Conservation (phyloP, 2,329 filamentous ascomycete genomes). For the Apiospora malaysiana region DNA sequence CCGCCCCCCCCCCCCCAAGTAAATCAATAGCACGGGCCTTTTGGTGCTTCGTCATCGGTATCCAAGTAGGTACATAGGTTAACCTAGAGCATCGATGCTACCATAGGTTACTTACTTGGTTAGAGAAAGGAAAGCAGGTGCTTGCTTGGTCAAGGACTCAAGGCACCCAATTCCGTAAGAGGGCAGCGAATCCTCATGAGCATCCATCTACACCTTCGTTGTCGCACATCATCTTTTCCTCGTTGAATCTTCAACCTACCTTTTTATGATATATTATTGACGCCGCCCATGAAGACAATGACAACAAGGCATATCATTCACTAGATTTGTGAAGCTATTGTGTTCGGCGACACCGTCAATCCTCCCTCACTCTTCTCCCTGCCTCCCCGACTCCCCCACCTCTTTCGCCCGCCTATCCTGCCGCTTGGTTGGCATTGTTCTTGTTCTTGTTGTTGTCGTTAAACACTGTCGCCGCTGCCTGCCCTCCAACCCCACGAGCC, state of each 20-base stretch:
- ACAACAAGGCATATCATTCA: conserved; percentile 4
- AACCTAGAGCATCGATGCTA: no score
- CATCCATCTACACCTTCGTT: conserved; percentile 15
- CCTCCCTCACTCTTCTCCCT: not conserved
- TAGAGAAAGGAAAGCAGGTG: conserved; percentile 7
- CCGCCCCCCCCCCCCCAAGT: no score
- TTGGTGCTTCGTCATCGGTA: conserved; percentile 17
- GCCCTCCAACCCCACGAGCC: not conserved
- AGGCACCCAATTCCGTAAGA: conserved; percentile 1
- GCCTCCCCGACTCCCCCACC: not conserved
- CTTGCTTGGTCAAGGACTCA: not conserved
- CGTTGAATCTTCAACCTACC: not conserved
- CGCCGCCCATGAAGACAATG: conserved; percentile 12
- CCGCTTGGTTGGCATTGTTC: not conserved
- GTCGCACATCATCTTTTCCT: conserved; percentile 4
- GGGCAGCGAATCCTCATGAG: not conserved
- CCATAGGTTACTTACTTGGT: no score
- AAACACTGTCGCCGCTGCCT: not conserved
- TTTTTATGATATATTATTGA: not conserved
- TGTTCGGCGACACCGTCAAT: conserved; percentile 12
- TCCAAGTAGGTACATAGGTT: not conserved
- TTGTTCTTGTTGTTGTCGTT: conserved; percentile 4
- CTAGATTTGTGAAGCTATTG: conserved; percentile 5
- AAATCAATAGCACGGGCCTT: conserved; percentile 13
- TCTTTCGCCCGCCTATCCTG: not conserved